A percentile compares a stretch with the other conserved stretches of the same genome.
Conservation (phyloP, 352 stramenopile genomes). For the Phytophthora colocasiae region DNA sequence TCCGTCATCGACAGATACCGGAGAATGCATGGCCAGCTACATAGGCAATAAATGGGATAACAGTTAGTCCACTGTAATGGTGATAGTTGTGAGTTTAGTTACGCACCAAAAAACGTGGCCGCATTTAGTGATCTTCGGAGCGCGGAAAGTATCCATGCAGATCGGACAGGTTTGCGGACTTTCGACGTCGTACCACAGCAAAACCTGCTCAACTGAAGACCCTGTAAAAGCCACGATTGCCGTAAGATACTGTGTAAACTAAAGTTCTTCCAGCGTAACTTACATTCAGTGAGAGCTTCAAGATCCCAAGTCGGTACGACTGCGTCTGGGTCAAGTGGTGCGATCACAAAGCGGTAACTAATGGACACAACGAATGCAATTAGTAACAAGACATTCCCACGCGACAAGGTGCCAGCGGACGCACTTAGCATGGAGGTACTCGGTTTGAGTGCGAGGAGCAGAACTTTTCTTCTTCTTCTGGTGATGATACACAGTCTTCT, state of each 20-base stretch:
- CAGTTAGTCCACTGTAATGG: constrained; percentile 1
- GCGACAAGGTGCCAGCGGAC: constrained; percentile 11
- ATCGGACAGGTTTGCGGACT: constrained; percentile 75
- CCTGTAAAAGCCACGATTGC: constrained; percentile 39
- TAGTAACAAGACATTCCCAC: not conserved
- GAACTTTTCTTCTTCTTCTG: constrained; percentile 77
- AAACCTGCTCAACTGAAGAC: constrained; percentile 85
- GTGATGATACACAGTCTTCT: constrained; percentile 46
- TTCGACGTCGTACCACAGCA: constrained; percentile 78
- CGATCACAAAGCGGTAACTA: constrained; percentile 87
- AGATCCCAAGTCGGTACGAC: constrained; percentile 70
- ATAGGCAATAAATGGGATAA: constrained; percentile 7
- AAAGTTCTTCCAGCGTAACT: constrained; percentile 11
- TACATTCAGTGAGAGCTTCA: constrained; percentile 85
- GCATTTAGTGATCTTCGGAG: constrained; percentile 88
- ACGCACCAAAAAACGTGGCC: constrained; percentile 86
- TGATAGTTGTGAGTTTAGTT: not conserved
- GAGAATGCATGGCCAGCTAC: constrained; percentile 85
- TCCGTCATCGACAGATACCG: constrained; percentile 85
- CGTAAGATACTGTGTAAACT: not conserved
- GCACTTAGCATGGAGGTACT: constrained; percentile 90
- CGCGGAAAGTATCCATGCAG: constrained; percentile 79
- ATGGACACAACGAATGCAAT: constrained; percentile 1
- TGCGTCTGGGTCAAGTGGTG: constrained; percentile 54
- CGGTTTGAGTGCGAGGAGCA: constrained; percentile 71